A percentile compares a stretch with the other conserved stretches of the same genome.
Conservation (phyloP, 2,329 filamentous ascomycete species). For the Neodidymelliopsis sp. region DNA sequence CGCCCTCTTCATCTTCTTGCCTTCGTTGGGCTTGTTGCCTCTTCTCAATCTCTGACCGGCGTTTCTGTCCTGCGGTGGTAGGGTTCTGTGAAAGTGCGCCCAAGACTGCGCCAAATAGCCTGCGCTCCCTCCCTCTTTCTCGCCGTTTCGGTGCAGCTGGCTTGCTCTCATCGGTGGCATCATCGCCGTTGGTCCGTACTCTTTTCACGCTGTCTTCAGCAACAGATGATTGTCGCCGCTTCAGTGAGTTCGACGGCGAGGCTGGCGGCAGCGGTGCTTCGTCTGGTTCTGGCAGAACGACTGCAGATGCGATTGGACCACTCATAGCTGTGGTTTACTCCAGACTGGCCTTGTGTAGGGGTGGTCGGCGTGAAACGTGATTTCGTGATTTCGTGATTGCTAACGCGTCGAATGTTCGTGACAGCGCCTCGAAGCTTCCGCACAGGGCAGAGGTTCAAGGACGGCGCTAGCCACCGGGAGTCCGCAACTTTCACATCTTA, state of each 20-base stretch:
- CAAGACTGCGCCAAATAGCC: constrained; percentile 84
- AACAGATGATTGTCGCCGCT: constrained; percentile 63
- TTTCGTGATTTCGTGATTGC: constrained; percentile 1
- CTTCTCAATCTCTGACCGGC: constrained; percentile 80
- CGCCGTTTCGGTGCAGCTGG: constrained; percentile 49
- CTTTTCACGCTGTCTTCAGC: constrained; percentile 62
- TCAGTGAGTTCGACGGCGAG: constrained; percentile 45
- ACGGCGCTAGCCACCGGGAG: constrained; percentile 18
- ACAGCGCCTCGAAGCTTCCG: constrained; percentile 27
- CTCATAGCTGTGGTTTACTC: constrained; percentile 28
- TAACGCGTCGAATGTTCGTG: constrained; percentile 3
- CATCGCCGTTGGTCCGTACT: constrained; percentile 54
- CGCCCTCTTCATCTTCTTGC: constrained; percentile 74
- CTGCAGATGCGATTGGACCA: constrained; percentile 61
- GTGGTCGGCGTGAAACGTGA: neutral
- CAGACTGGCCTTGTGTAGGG: neutral
- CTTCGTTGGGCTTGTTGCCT: constrained; percentile 79
- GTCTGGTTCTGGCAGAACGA: constrained; percentile 59
- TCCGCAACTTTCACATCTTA: constrained; percentile 20
- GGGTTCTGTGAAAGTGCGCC: constrained; percentile 79
- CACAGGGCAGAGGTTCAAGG: constrained; percentile 29
- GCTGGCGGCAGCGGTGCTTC: constrained; percentile 38
- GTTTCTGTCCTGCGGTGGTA: constrained; percentile 66
- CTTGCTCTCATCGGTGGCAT: constrained; percentile 34
- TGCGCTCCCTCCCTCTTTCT: constrained; percentile 83